Percentiles rank a stretch among this genome's conserved stretches.
Evolutionary conservation across 2,329 filamentous ascomycete genomes (phyloP).

Genomic region (Cadophora gregata): DNA sequence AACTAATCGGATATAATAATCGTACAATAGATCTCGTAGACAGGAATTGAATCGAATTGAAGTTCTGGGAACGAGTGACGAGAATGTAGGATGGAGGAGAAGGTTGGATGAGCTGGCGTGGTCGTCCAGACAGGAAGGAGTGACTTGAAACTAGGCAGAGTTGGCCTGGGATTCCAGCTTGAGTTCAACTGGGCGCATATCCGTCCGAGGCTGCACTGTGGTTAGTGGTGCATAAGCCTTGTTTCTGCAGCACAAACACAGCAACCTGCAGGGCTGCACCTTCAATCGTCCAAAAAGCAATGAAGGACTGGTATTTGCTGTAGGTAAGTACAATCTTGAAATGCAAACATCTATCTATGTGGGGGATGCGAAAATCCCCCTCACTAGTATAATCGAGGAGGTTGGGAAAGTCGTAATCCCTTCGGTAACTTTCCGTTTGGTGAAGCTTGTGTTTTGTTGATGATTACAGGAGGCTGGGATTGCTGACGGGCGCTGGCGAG

Average conservation of each 20-base stretch:
- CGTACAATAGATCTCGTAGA: neutral
- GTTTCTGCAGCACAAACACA: conserved; percentile 12
- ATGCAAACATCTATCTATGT: neutral
- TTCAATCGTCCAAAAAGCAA: neutral
- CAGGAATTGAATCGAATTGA: conserved; percentile 1
- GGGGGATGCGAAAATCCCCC: conserved; percentile 9
- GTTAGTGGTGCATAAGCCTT: neutral
- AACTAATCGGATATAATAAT: neutral
- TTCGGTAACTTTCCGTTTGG: neutral
- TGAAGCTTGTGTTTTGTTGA: neutral
- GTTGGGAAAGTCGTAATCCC: conserved; percentile 12
- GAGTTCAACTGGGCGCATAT: conserved; percentile 1
- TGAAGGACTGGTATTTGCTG: neutral
- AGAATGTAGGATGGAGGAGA: neutral
- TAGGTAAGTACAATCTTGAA: neutral
- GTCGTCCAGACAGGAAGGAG: neutral
- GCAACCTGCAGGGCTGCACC: neutral
- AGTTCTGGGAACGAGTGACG: conserved; percentile 12
- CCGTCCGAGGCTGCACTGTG: conserved; percentile 3
- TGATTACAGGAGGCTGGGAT: conserved; percentile 3
- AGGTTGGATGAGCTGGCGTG: neutral
- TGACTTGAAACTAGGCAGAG: conserved; percentile 14
- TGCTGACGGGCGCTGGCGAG: neutral
- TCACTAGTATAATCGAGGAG: conserved; percentile 11
- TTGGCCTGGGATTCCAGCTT: neutral